Percentiles rank a stretch among this genome's conserved stretches.
Evolutionary conservation across 768 basidiomycete species (phyloP).

Genomic region (Coprinopsis cinerea): DNA sequence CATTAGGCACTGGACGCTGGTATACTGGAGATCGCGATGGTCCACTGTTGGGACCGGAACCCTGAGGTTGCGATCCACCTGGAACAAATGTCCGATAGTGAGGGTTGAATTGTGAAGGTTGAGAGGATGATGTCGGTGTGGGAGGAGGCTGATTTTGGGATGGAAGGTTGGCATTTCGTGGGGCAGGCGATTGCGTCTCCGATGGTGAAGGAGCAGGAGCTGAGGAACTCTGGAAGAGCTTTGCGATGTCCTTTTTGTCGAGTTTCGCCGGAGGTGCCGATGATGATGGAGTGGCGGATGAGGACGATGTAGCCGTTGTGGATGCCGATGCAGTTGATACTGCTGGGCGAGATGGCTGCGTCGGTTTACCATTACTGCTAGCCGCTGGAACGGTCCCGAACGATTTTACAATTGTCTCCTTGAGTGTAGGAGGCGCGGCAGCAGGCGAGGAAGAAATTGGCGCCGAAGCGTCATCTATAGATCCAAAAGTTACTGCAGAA

Average conservation of each 20-base stretch:
- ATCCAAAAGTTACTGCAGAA: conserved; percentile 80
- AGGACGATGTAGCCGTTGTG: conserved; percentile 28
- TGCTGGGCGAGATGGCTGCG: conserved; percentile 37
- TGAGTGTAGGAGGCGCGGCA: conserved; percentile 55
- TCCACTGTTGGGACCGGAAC: conserved; percentile 40
- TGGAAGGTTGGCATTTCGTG: conserved; percentile 48
- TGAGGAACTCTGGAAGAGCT: conserved; percentile 57
- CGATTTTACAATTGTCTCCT: conserved; percentile 69
- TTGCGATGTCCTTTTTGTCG: conserved; percentile 48
- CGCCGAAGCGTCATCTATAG: conserved; percentile 76
- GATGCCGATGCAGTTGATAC: conserved; percentile 25
- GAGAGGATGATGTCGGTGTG: conserved; percentile 24
- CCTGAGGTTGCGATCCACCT: conserved; percentile 39
- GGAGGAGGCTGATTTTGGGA: conserved; percentile 35
- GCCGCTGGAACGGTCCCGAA: conserved; percentile 74
- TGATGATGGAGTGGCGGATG: conserved; percentile 27
- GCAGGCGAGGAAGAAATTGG: conserved; percentile 83
- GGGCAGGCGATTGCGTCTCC: conserved; percentile 53
- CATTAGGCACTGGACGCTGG: conserved; percentile 57
- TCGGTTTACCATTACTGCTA: conserved; percentile 58
- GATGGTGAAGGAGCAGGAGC: conserved; percentile 46
- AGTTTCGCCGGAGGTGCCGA: conserved; percentile 32
- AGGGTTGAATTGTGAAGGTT: conserved; percentile 30
- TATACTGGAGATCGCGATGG: conserved; percentile 65
- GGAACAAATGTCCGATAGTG: conserved; percentile 46